phyloP scores from a whole-genome alignment of 768 basidiomycete genomes.

The Boletus subcaerulescens region DNA sequence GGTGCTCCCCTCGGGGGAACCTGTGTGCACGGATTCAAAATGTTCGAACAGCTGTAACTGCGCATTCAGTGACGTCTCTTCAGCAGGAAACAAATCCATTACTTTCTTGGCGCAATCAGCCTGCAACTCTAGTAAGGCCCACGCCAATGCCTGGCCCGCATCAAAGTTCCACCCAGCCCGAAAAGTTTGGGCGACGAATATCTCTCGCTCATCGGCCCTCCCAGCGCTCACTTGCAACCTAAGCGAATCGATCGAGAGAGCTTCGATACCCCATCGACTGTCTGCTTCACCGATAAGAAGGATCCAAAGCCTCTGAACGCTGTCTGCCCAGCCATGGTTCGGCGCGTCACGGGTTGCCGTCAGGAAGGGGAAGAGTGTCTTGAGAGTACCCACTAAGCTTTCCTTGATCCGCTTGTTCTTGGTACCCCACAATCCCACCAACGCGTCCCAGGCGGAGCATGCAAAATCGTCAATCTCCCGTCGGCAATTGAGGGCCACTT shows the following conservation, averaged over 20 bases:
- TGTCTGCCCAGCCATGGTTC: constrained; percentile 42
- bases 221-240: constrained; percentile 46
- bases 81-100: constrained; percentile 9
- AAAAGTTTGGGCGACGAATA: constrained; percentile 67
- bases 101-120: constrained; percentile 77
- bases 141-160: constrained; percentile 63
- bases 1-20: constrained; percentile 31
- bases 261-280: constrained; percentile 60
- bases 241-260: constrained; percentile 62
- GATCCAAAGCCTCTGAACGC: constrained; percentile 51
- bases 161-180: constrained; percentile 74
- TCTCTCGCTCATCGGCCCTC: constrained; percentile 22
- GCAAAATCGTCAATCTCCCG: constrained; percentile 60
- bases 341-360: constrained; percentile 35
- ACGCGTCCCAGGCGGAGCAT: constrained; percentile 52
- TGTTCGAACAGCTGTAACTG: constrained; percentile 54
- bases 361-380: constrained; percentile 70
- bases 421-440: constrained; percentile 75
- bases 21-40: constrained; percentile 52
- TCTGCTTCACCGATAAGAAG: constrained; percentile 61
- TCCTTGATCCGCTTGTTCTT: constrained; percentile 79
- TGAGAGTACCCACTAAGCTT: constrained; percentile 69
- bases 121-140: constrained; percentile 77
- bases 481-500: constrained; percentile 75
- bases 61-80: background rate